Base-by-base conservation (phyloP, 345 rosid species). In the Zanthoxylum bungeanum region DNA sequence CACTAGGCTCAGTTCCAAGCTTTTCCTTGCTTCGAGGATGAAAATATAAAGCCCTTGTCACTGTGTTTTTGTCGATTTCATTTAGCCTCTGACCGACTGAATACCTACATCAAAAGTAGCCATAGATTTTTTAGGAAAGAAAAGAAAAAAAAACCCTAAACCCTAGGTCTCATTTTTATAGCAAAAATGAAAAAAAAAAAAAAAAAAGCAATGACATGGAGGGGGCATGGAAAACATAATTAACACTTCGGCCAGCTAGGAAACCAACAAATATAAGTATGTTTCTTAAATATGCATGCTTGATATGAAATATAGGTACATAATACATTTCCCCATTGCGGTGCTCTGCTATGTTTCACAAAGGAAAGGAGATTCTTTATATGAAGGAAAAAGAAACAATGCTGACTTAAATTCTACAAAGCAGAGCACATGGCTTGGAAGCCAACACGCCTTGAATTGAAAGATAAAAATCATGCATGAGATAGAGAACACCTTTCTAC, bases 1-100 rank as follows among this genome's bases (percentile, higher is more conserved):
- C 86, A 47, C 69, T 37, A 27, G 80, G 83, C 63, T 93, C 98
- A 40, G 72, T 46, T 80, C 99, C 99, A 5, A 92, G 77, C 73
- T 95, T 95, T 75, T 91, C 92, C 42, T 80, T 85, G 44, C 77
- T 68, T 50, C 84, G 88, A 30, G 99, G 99, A 74, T 95, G 99
- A 39, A 92, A 95, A 76, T 66, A 68, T 53, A 95, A 73, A 14
- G 85, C 93, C 83, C 47, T 81, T 83, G 68, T 80, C 83, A 95
- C 66, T 2, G 60, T 63, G 1, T 50, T 60, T 71, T 80, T 79
- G 73, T 91, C 98, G 3, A 55, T 42, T 55, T 86, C 97, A 74
- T 71, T 83, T 73, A 95, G 68, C 6, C 56, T 70, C 3, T 84
- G 87, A 79, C 86, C 75, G 46, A 89, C 76, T 24, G 85, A 86